Conservation (phyloP, 2,329 filamentous ascomycete species). For the Rugonectria rugulosa region DNA sequence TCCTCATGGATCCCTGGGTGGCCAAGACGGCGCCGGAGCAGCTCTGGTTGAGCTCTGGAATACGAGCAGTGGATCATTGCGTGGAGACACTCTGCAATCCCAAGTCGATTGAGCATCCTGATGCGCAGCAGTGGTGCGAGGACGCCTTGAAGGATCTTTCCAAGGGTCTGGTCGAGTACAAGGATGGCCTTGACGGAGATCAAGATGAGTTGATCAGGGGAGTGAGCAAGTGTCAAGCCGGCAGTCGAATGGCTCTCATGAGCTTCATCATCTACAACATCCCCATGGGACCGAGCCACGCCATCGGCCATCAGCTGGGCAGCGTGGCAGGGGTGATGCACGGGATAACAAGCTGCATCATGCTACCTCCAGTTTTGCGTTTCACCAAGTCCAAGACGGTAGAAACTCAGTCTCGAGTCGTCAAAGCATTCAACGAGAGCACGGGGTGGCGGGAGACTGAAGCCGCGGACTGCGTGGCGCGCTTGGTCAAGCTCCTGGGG, state of each 20-base stretch:
- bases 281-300: background rate
- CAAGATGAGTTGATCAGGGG: background rate
- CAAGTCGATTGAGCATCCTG: background rate
- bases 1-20: constrained; percentile 1
- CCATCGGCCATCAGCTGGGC: background rate
- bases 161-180: background rate
- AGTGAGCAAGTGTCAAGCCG: constrained; percentile 1
- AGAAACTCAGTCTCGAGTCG: background rate
- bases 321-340: constrained; percentile 1
- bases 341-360: background rate
- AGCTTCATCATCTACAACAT: background rate
- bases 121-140: constrained; percentile 1
- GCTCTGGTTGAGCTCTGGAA: background rate
- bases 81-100: constrained; percentile 3
- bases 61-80: background rate
- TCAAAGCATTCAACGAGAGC: background rate
- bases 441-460: background rate
- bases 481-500: background rate
- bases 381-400: background rate
- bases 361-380: background rate
- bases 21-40: background rate
- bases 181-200: background rate
- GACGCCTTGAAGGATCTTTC: background rate
- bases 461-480: background rate
- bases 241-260: constrained; percentile 1